phyloP scores from a whole-genome alignment of 345 rosid species.

The Cardamine chenopodiifolia region DNA sequence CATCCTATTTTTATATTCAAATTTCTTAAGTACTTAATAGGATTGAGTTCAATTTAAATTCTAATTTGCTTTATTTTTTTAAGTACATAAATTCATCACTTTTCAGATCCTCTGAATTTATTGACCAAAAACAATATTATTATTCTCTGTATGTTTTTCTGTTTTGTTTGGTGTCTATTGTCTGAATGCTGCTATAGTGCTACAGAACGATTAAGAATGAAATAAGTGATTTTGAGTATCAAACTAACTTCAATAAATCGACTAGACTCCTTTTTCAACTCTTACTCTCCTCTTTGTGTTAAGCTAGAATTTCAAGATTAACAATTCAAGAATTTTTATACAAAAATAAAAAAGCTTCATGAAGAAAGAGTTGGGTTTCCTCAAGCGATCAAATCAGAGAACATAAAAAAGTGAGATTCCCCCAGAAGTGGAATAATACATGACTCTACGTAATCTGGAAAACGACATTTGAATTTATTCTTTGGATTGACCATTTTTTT shows the following conservation, averaged over 20 bases:
- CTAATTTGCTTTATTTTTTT: neutral
- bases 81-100: neutral
- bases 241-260: neutral
- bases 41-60: neutral
- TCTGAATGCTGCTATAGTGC: neutral
- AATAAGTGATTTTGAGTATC: neutral
- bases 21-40: neutral
- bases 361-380: constrained; percentile 18
- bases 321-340: neutral
- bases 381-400: neutral
- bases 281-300: neutral
- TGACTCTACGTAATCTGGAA: constrained; percentile 29
- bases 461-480: constrained; percentile 18
- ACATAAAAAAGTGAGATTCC: neutral
- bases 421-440: constrained; percentile 1
- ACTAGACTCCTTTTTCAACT: neutral
- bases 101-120: neutral
- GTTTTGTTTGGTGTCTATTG: neutral
- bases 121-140: neutral
- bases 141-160: neutral
- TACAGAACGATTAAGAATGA: neutral
- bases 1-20: neutral
- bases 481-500: neutral
- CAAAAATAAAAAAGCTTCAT: neutral
- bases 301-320: neutral